Evolutionary conservation across 768 basidiomycete genomes (phyloP), one percentile per base, ranked within the genome.

Genomic region (Boletellus sp.): DNA sequence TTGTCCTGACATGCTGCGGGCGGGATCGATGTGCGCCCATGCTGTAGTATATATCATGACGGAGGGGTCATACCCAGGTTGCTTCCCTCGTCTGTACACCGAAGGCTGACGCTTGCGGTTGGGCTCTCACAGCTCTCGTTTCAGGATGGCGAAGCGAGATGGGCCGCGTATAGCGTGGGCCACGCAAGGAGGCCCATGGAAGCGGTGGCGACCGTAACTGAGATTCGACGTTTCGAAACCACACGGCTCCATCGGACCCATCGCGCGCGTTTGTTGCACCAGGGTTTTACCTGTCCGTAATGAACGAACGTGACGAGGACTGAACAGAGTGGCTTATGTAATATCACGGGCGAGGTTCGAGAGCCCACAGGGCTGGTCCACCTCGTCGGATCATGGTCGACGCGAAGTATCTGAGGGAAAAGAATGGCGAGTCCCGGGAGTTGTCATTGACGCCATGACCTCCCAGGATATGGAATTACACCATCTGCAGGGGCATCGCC

Each of bases 291-390:
- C 26, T 28, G 28, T 8, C 28, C 28, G 7, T 28, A 10, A 28
- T 28, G 28, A 28, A 28, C 28, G 28, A 28, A 17, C 26, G 17
- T 41, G 23, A 15, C 41, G 41, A 11, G 41, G 17, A 24, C 11
- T 17, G 15, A 39, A 35, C 26, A 9, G 24, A 16, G 16, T 35
- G 4, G 20, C 19, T 56, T 48, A 34, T 40, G 46, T 47, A 50
- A 60, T n/a, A n/a, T 59, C 51, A 50, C 48, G 45, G 37, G 50
- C 34, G 16, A 7, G 6, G 41, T 42, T 40, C 42, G 15, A 33
- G 31, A 51, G n/a, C n/a, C n/a, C n/a, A n/a, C n/a, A n/a, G n/a
- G 34, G 36, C 34, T 16, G 20, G 37, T 42, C 46, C 28, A 39
- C 46, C 31, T 35, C 16, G 34, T 59, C 26, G 9, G 33, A 45